phyloP scores from a whole-genome alignment of 495 filamentous ascomycete species.

The Penicillium coffeae region DNA sequence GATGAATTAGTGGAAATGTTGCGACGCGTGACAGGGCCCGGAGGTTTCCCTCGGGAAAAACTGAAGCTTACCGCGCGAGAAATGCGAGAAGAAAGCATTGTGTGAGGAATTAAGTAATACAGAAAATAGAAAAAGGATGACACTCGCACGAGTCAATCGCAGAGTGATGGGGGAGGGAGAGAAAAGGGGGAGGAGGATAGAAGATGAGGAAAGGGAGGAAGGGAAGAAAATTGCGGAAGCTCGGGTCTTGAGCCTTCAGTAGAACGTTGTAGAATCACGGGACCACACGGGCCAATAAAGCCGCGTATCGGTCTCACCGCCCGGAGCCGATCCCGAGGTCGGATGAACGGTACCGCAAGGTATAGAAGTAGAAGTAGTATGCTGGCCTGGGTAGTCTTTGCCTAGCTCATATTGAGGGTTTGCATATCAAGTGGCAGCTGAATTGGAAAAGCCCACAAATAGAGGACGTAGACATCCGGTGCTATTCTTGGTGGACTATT shows the following conservation, averaged over 20 bases:
- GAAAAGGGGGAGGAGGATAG: constrained; percentile 22
- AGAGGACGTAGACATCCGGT: no score
- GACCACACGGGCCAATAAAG: not conserved
- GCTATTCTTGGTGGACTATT: no score
- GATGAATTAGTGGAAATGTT: constrained; percentile 19
- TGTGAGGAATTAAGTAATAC: constrained; percentile 39
- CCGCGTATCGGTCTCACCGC: not conserved
- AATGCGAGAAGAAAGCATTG: constrained; percentile 55
- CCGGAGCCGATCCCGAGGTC: not conserved
- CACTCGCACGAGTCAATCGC: constrained; percentile 42
- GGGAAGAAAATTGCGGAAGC: constrained; percentile 46
- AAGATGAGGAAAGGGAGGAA: constrained; percentile 28
- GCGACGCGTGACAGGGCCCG: constrained; percentile 21
- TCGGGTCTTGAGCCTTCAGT: constrained; percentile 31
- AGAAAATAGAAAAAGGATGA: constrained; percentile 32
- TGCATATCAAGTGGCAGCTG: no score
- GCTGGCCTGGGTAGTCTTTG: no score
- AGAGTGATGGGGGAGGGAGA: constrained; percentile 29
- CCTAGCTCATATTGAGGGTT: no score
- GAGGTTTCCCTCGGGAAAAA: constrained; percentile 19
- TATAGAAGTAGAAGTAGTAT: not conserved
- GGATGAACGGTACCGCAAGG: not conserved
- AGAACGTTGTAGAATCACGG: constrained; percentile 42
- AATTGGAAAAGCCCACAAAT: no score
- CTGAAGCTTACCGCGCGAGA: constrained; percentile 62